A percentile compares a stretch with the other conserved stretches of the same genome.
Evolutionary conservation across 345 rosid species (phyloP).

Genomic region (Gossypium ekmanianum): DNA sequence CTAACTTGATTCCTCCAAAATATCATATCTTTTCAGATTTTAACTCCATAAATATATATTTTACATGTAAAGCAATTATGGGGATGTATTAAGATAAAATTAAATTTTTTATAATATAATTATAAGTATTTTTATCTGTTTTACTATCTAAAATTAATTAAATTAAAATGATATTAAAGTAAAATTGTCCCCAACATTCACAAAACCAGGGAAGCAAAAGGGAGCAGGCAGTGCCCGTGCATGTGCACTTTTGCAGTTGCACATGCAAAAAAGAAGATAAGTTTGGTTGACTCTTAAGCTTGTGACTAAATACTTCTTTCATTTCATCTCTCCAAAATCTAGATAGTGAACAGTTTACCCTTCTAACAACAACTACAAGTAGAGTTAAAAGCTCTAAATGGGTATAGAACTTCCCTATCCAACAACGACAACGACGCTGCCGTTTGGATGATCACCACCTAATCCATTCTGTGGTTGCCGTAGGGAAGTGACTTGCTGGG

Average conservation of each 20-base stretch:
- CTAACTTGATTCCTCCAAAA: too few species aligned
- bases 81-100: too few species aligned
- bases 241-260: background rate
- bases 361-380: background rate
- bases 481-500: background rate
- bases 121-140: too few species aligned
- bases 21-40: too few species aligned
- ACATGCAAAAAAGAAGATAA: background rate
- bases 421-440: slow-evolving; percentile 1
- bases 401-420: background rate
- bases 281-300: background rate
- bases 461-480: background rate
- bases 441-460: background rate
- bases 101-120: too few species aligned
- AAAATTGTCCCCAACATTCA: too few species aligned
- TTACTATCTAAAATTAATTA: too few species aligned
- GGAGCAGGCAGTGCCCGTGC: too few species aligned
- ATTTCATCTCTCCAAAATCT: background rate
- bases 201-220: too few species aligned
- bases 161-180: accelerated
- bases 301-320: background rate
- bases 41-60: too few species aligned
- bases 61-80: too few species aligned
- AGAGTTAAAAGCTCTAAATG: too few species aligned
- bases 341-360: background rate